Percentiles rank a stretch among this genome's conserved stretches.
These are phyloP conservation scores for Crucihimalaya himalaica DNA, from an alignment of 345 rosid genomes.

Conservation along the genomic window DNA sequence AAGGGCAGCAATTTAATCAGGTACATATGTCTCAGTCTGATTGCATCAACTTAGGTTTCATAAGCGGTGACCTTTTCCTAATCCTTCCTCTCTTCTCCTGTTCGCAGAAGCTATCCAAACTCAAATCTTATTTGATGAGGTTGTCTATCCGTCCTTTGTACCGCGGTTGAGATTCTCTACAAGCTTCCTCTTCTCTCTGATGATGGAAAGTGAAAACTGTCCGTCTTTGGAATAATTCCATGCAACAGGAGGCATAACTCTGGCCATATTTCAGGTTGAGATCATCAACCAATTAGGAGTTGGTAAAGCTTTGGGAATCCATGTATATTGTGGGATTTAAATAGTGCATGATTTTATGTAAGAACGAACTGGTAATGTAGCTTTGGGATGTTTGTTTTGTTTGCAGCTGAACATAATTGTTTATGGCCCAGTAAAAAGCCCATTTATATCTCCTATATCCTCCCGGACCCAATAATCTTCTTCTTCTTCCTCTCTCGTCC, in stretches of 20 bases:
- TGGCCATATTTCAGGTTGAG: neutral
- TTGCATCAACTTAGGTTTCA: constrained; percentile 13
- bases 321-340: neutral
- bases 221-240: neutral
- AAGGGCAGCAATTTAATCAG: constrained; percentile 16
- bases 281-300: constrained; percentile 29
- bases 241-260: constrained; percentile 5
- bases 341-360: neutral
- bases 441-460: neutral
- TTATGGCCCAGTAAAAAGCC: neutral
- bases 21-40: constrained; percentile 22
- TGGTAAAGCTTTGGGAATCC: constrained; percentile 33
- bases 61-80: neutral
- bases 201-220: constrained; percentile 1
- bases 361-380: neutral
- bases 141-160: constrained; percentile 7
- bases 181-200: neutral
- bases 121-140: neutral
- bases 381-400: neutral
- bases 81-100: constrained; percentile 12
- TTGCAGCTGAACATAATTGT: neutral
- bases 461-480: neutral
- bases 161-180: neutral
- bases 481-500: neutral
- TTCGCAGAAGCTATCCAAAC: constrained; percentile 25